Conservation (phyloP, 1,139 yeast species). For the Sugiyamaella neomexicana region DNA sequence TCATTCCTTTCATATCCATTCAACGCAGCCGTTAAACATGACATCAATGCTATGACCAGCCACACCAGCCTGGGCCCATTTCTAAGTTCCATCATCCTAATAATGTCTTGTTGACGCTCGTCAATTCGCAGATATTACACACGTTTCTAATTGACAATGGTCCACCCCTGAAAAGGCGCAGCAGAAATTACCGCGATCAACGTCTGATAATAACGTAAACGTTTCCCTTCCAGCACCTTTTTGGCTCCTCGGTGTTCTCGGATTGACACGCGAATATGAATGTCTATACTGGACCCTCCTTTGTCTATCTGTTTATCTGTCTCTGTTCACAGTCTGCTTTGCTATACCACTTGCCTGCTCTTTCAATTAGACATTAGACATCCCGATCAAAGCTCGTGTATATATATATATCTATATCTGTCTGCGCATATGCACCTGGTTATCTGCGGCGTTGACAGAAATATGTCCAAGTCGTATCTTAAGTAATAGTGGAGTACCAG, state of each 20-base stretch:
- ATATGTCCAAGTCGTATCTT: not conserved
- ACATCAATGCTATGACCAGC: not conserved
- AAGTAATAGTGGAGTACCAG: not conserved
- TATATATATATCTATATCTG: not conserved
- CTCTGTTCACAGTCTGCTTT: not conserved
- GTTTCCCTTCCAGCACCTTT: not conserved
- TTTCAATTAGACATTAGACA: not conserved
- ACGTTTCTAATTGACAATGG: not conserved
- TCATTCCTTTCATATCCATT: conserved; percentile 4
- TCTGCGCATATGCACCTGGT: conserved; percentile 3
- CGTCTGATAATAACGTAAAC: not conserved
- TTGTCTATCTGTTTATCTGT: not conserved
- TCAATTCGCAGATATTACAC: not conserved
- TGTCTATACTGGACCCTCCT: not conserved
- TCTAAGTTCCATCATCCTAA: not conserved
- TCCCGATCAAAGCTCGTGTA: conserved; percentile 6
- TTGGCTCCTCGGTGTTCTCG: too few relatives aligned
- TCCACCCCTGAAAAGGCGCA: not conserved
- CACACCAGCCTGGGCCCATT: not conserved
- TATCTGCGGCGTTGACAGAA: conserved; percentile 10
- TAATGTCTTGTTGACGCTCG: not conserved
- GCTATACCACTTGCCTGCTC: not conserved
- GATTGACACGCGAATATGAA: not conserved
- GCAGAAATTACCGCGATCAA: not conserved
- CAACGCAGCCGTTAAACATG: not conserved